Evolutionary conservation across 768 basidiomycete genomes (phyloP), one percentile per base, ranked within the genome.

Genomic region (Trametes gibbosa): DNA sequence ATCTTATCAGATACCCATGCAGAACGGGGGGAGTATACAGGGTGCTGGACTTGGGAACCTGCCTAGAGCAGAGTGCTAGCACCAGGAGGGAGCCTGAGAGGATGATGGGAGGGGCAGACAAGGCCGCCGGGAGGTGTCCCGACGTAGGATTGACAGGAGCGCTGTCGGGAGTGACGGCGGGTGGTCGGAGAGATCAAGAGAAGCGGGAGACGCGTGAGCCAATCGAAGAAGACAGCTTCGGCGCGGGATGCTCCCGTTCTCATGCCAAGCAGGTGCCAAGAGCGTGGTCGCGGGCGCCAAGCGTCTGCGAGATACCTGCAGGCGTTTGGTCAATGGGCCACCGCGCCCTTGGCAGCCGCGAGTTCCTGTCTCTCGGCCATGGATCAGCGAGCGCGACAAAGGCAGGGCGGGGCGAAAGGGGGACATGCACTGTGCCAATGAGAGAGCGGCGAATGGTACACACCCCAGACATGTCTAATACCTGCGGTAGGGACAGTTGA

Each of bases 201-300:
- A 48, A 34, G 25, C 17, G 19, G 50, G 25, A 37, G 45, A 29
- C 37, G 58, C 51, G 17, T 35, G 46, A 27, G 43, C 10, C 50
- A 27, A 35, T 53, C 53, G 35, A 48, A 48, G 46, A 45, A 43
- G 41, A 29, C 16, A 40, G 46, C 58, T 53, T 49, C 45, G 39
- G 29, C 19, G 25, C 50, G 25, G 43, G 50, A 37, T 17, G 49
- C 24, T 34, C 17, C 34, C 24, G 19, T 55, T 55, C 53, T 29
- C 59, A 61, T 56, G 59, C 53, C 59, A 61, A 61, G 59, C 10
- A 21, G 7, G 17, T 17, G 59, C 59, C 53, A 61, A 61, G 59
- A n/a, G 32, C 49, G 42, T 7, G 13, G 23, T n/a, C 16, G 37
- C 27, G 13, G 37, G 17, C 40, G 59, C 59, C 59, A 56, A 56